phyloP scores from a whole-genome alignment of 1,139 yeast species.

The Magnusiomyces fungicola region DNA sequence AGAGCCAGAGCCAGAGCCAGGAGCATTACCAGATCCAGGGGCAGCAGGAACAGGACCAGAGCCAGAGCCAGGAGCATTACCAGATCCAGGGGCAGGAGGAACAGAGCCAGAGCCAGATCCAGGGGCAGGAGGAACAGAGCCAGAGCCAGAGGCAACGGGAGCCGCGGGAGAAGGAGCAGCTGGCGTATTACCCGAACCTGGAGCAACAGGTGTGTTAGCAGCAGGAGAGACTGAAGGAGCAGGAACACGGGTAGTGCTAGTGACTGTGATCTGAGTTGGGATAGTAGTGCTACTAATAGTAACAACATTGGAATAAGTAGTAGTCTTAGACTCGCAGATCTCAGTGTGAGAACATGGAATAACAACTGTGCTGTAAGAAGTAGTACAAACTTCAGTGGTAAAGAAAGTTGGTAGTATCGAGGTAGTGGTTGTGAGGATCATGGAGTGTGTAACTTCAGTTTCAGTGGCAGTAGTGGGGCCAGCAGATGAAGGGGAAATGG shows the following conservation, averaged over 20 bases:
- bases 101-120: background rate
- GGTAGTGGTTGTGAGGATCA: no score
- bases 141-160: background rate
- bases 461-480: background rate
- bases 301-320: background rate
- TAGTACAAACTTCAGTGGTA: background rate
- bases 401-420: background rate
- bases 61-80: background rate
- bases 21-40: background rate
- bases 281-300: background rate
- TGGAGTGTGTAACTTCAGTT: no score
- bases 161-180: background rate
- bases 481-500: background rate
- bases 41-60: background rate
- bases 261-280: background rate
- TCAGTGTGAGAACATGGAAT: constrained; percentile 1
- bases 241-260: background rate
- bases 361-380: constrained; percentile 1
- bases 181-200: background rate
- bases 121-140: background rate
- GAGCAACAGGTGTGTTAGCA: background rate
- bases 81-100: background rate
- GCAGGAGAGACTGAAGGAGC: background rate
- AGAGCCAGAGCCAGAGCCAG: background rate
- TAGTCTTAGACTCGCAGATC: constrained; percentile 4